phyloP scores from a whole-genome alignment of 1,139 yeast genomes.

The Geotrichum bryndzae region DNA sequence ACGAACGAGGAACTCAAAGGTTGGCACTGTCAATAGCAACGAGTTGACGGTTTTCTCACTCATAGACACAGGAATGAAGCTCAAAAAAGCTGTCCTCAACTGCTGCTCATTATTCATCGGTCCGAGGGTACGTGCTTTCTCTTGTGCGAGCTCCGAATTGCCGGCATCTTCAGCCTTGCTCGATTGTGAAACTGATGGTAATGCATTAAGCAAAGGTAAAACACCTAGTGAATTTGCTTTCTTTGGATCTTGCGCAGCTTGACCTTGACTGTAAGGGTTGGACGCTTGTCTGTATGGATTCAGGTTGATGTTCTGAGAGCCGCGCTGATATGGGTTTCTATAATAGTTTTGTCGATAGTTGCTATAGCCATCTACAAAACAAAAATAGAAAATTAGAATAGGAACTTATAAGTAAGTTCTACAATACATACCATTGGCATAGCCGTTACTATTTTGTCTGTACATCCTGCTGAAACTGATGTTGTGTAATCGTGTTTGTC shows the following conservation, averaged over 20 bases:
- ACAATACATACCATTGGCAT: not conserved
- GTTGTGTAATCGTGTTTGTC: not conserved
- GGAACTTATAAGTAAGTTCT: not conserved
- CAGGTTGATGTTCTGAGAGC: not conserved
- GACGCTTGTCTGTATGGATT: not conserved
- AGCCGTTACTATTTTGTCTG: not conserved
- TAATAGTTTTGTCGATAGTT: slow-evolving; percentile 3
- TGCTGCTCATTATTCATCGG: slow-evolving; percentile 30
- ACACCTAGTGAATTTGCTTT: slow-evolving; percentile 1
- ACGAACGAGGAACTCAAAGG: slow-evolving; percentile 25
- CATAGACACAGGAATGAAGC: slow-evolving; percentile 29
- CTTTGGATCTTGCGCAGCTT: slow-evolving; percentile 6
- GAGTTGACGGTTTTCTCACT: slow-evolving; percentile 29
- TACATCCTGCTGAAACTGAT: not conserved
- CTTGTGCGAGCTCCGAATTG: not conserved
- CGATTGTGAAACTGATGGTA: not conserved
- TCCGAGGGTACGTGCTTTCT: slow-evolving; percentile 37
- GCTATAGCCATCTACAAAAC: not conserved
- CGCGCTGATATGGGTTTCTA: slow-evolving; percentile 5
- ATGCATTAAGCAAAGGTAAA: not conserved
- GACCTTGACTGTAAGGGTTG: slow-evolving; percentile 3
- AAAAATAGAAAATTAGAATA: not conserved
- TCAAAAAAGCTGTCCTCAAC: slow-evolving; percentile 31
- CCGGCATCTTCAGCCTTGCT: not conserved
- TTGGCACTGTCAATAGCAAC: slow-evolving; percentile 26